A percentile compares a stretch with the other conserved stretches of the same genome.
These are phyloP conservation scores for Mimosa bimucronata DNA, from an alignment of 306 rosid species.

Conservation along the genomic window DNA sequence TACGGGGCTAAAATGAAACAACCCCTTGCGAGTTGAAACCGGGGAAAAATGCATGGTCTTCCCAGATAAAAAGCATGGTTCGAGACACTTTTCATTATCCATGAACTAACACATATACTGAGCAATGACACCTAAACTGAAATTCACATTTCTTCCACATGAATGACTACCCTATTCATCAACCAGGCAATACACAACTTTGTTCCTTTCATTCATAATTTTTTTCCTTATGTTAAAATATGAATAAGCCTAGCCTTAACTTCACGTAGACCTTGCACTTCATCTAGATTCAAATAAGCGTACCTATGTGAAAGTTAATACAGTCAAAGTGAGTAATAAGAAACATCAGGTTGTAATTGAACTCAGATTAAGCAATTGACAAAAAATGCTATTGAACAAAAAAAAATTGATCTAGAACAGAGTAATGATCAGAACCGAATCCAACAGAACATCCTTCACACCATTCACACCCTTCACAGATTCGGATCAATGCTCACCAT, in stretches of 20 bases:
- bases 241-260: slow-evolving; percentile 60
- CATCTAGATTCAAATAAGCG: slow-evolving; percentile 63
- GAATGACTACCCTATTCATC: not conserved
- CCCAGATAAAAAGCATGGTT: not conserved
- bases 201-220: no score
- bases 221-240: no score
- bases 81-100: not conserved
- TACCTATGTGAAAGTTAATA: slow-evolving; percentile 53
- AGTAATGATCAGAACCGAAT: no score
- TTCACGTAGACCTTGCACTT: slow-evolving; percentile 74
- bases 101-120: not conserved
- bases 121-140: slow-evolving; percentile 1
- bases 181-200: not conserved
- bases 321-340: slow-evolving; percentile 33
- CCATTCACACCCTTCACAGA: no score
- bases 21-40: not conserved
- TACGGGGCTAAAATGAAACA: no score
- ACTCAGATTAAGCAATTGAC: no score
- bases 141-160: not conserved
- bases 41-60: not conserved
- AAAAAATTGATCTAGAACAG: no score
- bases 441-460: no score
- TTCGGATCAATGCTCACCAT: no score
- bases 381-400: no score
- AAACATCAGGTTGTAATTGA: no score